These are phyloP conservation scores for Alnus glutinosa DNA, from an alignment of 306 rosid species.

Conservation along the genomic window DNA sequence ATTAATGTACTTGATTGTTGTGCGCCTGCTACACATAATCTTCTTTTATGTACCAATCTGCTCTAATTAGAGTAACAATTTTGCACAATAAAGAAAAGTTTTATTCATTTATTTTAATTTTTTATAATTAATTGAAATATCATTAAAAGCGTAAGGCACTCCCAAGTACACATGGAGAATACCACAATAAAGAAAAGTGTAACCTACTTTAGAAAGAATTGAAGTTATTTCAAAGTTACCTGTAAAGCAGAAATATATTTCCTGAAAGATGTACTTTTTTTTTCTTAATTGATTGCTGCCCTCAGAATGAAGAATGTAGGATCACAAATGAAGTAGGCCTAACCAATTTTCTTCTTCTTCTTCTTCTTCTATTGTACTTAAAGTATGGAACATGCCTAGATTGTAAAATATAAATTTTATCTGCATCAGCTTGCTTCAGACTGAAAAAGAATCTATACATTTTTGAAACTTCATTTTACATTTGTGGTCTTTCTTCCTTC, in stretches of 20 bases:
- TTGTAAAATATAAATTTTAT: not conserved
- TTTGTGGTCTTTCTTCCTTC: slow-evolving; percentile 11
- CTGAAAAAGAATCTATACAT: not conserved
- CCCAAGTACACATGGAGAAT: no score
- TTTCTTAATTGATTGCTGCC: not conserved
- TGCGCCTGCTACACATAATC: not conserved
- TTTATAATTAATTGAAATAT: no score
- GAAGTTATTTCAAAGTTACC: not conserved
- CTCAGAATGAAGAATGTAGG: not conserved
- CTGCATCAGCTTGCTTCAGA: not conserved
- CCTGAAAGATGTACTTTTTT: not conserved
- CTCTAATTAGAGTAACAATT: not conserved
- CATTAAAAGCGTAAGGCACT: no score
- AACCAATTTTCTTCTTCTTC: no score
- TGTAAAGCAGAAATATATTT: not conserved
- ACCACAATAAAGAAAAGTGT: not conserved
- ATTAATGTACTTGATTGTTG: not conserved
- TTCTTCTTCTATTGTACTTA: not conserved
- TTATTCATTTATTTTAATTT: no score
- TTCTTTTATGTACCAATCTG: not conserved
- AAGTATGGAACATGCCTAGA: not conserved
- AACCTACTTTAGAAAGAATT: not conserved
- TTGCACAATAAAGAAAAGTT: no score
- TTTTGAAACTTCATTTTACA: not conserved
- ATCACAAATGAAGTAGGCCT: not conserved